phyloP scores from a whole-genome alignment of 2,329 filamentous ascomycete species.

The Pseudocercospora fuligena region DNA sequence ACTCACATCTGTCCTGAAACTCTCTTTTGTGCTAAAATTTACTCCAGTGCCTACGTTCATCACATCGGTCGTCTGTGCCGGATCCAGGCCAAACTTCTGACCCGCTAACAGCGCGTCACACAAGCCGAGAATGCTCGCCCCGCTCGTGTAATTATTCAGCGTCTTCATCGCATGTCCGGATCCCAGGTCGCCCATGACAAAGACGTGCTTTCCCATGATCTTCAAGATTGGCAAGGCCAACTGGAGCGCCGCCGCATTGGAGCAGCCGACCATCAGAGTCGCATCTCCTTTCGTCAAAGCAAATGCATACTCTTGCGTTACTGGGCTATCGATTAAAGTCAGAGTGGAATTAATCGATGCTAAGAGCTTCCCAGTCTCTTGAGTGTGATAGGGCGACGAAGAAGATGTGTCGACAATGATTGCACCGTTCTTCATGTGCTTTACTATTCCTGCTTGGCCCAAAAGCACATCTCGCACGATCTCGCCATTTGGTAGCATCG shows the following conservation, averaged over 20 bases:
- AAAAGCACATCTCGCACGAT: slow-evolving; percentile 37
- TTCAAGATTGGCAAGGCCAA: slow-evolving; percentile 39
- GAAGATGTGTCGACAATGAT: slow-evolving; percentile 40
- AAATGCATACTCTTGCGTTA: slow-evolving; percentile 41
- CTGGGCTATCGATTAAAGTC: slow-evolving; percentile 40
- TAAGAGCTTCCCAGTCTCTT: slow-evolving; percentile 35
- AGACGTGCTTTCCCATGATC: slow-evolving; percentile 40
- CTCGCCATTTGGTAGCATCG: slow-evolving; percentile 40
- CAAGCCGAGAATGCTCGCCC: slow-evolving; percentile 37
- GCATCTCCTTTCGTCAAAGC: slow-evolving; percentile 40
- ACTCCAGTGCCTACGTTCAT: slow-evolving; percentile 47
- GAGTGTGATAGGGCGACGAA: slow-evolving; percentile 40
- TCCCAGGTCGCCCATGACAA: slow-evolving; percentile 40
- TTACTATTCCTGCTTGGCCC: slow-evolving; percentile 29
- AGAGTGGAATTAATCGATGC: slow-evolving; percentile 30
- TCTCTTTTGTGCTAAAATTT: slow-evolving; percentile 42
- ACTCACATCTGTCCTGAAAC: slow-evolving; percentile 28
- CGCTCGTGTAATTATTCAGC: slow-evolving; percentile 41
- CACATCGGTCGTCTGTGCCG: slow-evolving; percentile 45
- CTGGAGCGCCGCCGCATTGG: slow-evolving; percentile 32
- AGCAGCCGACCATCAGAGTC: slow-evolving; percentile 42
- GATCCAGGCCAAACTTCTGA: slow-evolving; percentile 41
- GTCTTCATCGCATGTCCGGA: slow-evolving; percentile 42
- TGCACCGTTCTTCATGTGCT: slow-evolving; percentile 32
- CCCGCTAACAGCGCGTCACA: slow-evolving; percentile 40